Evolutionary conservation across 495 filamentous ascomycete genomes (phyloP), one percentile per base, ranked within the genome.

Genomic region (Schizothecium vesticola): DNA sequence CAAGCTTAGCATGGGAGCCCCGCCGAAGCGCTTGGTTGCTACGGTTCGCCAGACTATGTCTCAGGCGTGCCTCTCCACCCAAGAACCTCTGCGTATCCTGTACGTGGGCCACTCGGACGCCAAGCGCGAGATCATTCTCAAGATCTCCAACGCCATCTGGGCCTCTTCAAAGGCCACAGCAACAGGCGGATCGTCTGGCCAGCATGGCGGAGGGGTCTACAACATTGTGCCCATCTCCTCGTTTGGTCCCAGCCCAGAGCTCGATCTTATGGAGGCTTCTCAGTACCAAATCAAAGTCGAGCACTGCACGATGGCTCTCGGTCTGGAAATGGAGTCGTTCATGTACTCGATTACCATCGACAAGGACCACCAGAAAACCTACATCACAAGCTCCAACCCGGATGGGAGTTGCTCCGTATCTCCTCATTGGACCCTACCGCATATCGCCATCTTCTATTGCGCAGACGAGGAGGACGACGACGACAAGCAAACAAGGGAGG

Each of bases 1-100:
- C 19, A 72, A 78, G 26, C 69, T 87, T 23, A 73, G 76, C 21
- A 56, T 81, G 25, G 29, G 71, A 9, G 63, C 72, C 28, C 61
- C 72, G 3, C 78, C 81, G 3, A 78, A 75, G 58, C 79, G 78
- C 29, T 63, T 88, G 23, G 83, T 83, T 68, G 85, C 83, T 58
- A 88, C 88, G 1, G 83, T 92, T 24, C 85, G 89, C 64, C 90
- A 92, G 75, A 91, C 86, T 36, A 91, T 93, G 89, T 87, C 86
- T 55, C 87, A 85, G 61, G 79, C 84, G 51, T 82, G 84, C 36
- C 83, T 93, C 16, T 83, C 84, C 56, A 84, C 88, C 43, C 80
- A 87, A 23, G 88, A 88, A 69, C 88, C 90, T 6, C 88, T 91
- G 62, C 84, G 89, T 29, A 82, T 93, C 25, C 80, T 93, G 4